Base-by-base conservation (phyloP, 2,329 filamentous ascomycete genomes). In the Fusarium aywerte region DNA sequence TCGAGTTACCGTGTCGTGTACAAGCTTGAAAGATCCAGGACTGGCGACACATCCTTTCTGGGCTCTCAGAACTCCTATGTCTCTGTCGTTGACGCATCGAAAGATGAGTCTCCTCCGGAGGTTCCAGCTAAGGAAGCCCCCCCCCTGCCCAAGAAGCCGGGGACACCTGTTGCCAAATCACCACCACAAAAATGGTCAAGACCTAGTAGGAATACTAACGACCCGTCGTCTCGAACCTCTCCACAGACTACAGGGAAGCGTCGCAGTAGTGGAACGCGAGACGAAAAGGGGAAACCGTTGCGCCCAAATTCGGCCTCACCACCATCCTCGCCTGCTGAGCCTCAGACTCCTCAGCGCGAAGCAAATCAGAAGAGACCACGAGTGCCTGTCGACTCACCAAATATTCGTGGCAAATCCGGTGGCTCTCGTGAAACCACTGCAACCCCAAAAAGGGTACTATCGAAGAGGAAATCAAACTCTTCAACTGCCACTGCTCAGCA, bases 1-100 rank as follows among this genome's bases (percentile, higher is more conserved):
- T 81, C 78, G 2, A 69, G 39, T 1, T 87, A 87, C 61, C 82
- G 86, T 18, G 82, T 89, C 5, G 87, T 90, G 0, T 90, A 89
- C 69, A 83, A 82, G 32, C 83, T 87, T 65, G 85, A 82, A 65
- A 85, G 81, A 62, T 87, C 82, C 70, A 86, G 77, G 70, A 78
- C 82, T 27, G 78, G 76, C 38, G 82, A 73, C 16, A 82, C 79
- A 31, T 78, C 76, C 21, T 77, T 82, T 31, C 75, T 76, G 27
- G 76, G 73, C 12, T 76, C 78, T 9, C 72, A 77, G 27, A 74
- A 77, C 3, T 66, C 67, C 3, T 66, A 65, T 3, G 62, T 71
- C 5, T 57, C 74, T 8, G 60, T 76, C 4, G 62, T 74, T 15
- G 77, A 78, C 33, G 31, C 75, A 4, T 54, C 68, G 7, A 71